Conservation (phyloP, 306 rosid genomes). For the Senna tora region DNA sequence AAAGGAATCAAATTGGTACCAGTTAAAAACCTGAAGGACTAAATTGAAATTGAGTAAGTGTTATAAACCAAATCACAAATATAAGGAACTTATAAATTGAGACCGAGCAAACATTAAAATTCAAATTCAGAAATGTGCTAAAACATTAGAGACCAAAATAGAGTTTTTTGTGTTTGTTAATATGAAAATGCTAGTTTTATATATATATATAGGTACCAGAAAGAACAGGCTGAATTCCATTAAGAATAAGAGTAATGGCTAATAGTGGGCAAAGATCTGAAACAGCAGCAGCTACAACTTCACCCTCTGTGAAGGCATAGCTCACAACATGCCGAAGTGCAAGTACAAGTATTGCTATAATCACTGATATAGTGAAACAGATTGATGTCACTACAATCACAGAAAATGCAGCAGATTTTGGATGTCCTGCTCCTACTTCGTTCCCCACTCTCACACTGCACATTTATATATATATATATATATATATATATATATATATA, state of each 20-base stretch:
- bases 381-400: constrained; percentile 38
- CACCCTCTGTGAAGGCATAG: constrained; percentile 14
- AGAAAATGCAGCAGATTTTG: constrained; percentile 55
- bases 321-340: neutral
- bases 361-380: neutral
- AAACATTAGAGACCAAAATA: no score
- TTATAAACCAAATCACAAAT: no score
- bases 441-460: constrained; percentile 66
- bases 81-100: no score
- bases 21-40: no score
- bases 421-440: constrained; percentile 61
- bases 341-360: neutral
- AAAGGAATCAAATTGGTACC: no score
- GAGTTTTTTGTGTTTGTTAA: no score
- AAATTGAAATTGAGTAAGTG: no score
- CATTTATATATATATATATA: no score
- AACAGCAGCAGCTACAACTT: constrained; percentile 9
- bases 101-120: no score
- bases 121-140: no score
- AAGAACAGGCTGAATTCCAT: constrained; percentile 20
- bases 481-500: no score
- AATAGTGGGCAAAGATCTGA: constrained; percentile 3
- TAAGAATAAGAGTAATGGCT: constrained; percentile 2
- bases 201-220: neutral
- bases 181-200: no score